Evolutionary conservation across 2,329 filamentous ascomycete genomes (phyloP), one percentile per base, ranked within the genome.

Genomic region (Nectriaceae sp.): DNA sequence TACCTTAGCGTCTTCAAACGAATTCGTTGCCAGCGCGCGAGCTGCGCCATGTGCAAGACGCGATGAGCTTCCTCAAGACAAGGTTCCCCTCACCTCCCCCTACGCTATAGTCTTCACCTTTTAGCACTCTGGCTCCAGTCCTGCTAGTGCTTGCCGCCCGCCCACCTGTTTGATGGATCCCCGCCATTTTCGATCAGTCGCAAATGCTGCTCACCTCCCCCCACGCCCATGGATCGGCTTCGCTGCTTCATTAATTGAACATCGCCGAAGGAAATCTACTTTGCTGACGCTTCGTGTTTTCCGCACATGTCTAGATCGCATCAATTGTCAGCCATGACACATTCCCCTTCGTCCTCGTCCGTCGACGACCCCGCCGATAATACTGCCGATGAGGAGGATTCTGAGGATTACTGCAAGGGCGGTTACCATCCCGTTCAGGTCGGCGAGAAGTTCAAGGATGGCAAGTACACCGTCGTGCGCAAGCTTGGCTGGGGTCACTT

Each of bases 361-460:
- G 85, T 84, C 61, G 91, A 93, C 72, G 92, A 96, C 69, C 80
- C 83, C 61, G 84, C 88, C 70, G 92, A 97, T 65, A 92, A 94
- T 68, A 96, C 93, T 33, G 93, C 92, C 66, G 94, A 97, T 69
- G 94, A 99, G 75, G 94, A 99, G 74, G 94, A 99, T 72, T 96
- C 90, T 40, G 43, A 46, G 11, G 16, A 4, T 4, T 46, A 46
- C 13, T 20, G 40, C 5, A 35, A 35, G 16, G 50, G 53, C 3
- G 47, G 44, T 11, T 55, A 46, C 24, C 47, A 50, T 41, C 53
- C 53, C 1, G 31, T 55, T 8, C 3, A 33, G 3, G 21, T 55
- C 13, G 50, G 47, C 18, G 40, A 55, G 6, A 19, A 21, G 3
- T 31, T 52, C 1, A 5, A 50, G 11, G 18, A 47, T 40, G 93